A percentile compares a stretch with the other conserved stretches of the same genome.
Conservation (phyloP, 2,329 filamentous ascomycete species). For the Fusarium torreyae region DNA sequence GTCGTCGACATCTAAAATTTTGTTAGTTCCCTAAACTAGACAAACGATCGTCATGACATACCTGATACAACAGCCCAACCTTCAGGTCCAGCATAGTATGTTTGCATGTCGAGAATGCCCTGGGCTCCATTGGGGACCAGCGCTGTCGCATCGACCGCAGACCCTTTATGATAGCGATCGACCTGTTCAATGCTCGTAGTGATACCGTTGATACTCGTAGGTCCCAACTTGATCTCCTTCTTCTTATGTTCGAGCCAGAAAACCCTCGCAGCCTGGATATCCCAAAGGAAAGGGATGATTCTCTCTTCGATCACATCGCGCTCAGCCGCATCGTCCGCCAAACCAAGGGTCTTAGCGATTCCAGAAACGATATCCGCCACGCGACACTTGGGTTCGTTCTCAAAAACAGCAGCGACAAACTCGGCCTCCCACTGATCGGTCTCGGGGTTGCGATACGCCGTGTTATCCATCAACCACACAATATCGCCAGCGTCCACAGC, state of each 20-base stretch:
- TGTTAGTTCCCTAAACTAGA: slow-evolving; percentile 18
- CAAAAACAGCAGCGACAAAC: slow-evolving; percentile 86
- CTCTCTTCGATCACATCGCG: slow-evolving; percentile 74
- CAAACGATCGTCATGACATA: slow-evolving; percentile 51
- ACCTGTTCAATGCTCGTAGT: slow-evolving; percentile 73
- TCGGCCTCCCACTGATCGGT: slow-evolving; percentile 80
- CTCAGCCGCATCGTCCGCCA: slow-evolving; percentile 73
- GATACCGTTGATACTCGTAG: slow-evolving; percentile 80
- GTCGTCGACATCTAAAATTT: slow-evolving; percentile 83
- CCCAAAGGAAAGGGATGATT: slow-evolving; percentile 83
- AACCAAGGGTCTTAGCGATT: slow-evolving; percentile 77
- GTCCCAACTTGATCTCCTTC: slow-evolving; percentile 71
- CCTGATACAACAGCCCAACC: slow-evolving; percentile 89
- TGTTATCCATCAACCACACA: slow-evolving; percentile 94
- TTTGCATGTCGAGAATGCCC: slow-evolving; percentile 75
- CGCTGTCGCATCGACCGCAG: slow-evolving; percentile 63
- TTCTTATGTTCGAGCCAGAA: slow-evolving; percentile 74
- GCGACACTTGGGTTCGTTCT: slow-evolving; percentile 76
- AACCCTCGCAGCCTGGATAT: slow-evolving; percentile 78
- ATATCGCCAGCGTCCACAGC: slow-evolving; percentile 76
- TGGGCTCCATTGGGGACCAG: slow-evolving; percentile 66
- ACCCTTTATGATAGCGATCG: slow-evolving; percentile 63
- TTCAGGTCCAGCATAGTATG: slow-evolving; percentile 79
- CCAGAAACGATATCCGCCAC: slow-evolving; percentile 78
- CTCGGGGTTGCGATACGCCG: slow-evolving; percentile 74